Evolutionary conservation across 129 eudicot species (phyloP), one percentile per base, ranked within the genome.

Genomic region (Sambucus nigra): DNA sequence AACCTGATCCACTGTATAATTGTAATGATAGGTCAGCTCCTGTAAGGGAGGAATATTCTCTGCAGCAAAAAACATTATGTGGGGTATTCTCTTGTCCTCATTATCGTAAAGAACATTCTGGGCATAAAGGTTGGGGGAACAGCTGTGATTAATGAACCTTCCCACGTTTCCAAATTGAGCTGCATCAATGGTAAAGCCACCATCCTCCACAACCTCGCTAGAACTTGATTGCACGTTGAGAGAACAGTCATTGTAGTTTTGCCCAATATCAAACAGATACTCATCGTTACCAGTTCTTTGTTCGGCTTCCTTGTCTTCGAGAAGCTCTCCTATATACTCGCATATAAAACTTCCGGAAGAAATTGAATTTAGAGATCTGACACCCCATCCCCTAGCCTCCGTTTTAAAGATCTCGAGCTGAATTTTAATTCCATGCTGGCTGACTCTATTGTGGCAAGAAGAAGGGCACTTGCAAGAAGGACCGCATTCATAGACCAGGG

Each of bases 271-370:
- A 61, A 91, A 91, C 27, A 91, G 60, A 66, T 91, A 91, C 68
- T 91, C 95, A 28, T 91, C 99, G 15, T 65, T 75, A 9, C 86
- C 79, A 0, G 73, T 72, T 64, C 82, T 79, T 27, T 74, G 55
- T 47, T 91, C 99, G n/a, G 99, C 99, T 72, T 91, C 95, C 15
- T 51, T 70, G 57, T 91, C 91, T 55, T 82, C 87, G 5, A 91
- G 84, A 68, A 91, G 89, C 80, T 91, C 99, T 16, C 99, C 99
- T 7, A 72, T 72, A 54, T 91, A 91, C 66, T 86, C 95, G 9
- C 99, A 91, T 57, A 86, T 82, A 50, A 91, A 91, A 56, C 87
- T 91, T 64, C 99, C 99, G 1, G 99, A 75, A 23, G 95, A 59
- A 17, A 91, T 76, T 0, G 94, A 79, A 54, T 72, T 76, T 13